Evolutionary conservation across 1,139 yeast genomes (phyloP).

Genomic region (Magnusiomyces paraingens): DNA sequence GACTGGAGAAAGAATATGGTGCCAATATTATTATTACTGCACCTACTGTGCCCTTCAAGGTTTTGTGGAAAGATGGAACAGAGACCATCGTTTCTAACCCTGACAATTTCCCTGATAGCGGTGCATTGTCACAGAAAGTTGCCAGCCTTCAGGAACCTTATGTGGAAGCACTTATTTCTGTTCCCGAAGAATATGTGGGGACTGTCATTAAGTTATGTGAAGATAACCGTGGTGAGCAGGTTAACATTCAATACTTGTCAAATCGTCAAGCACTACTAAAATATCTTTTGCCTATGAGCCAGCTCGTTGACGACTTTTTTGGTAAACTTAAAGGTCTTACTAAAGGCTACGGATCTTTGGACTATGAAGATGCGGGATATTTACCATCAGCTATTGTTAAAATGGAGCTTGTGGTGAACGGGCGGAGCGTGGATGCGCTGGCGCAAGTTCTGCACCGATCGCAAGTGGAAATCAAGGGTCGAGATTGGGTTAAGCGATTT

Average conservation of each 20-base stretch:
- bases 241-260: slow-evolving; percentile 67
- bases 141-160: slow-evolving; percentile 72
- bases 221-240: slow-evolving; percentile 73
- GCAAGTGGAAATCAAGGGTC: slow-evolving; percentile 65
- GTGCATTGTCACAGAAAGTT: slow-evolving; percentile 38
- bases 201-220: slow-evolving; percentile 81
- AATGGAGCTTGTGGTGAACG: slow-evolving; percentile 83
- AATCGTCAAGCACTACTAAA: slow-evolving; percentile 78
- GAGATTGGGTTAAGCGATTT: slow-evolving; percentile 76
- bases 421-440: slow-evolving; percentile 84
- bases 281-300: slow-evolving; percentile 79
- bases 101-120: slow-evolving; percentile 74
- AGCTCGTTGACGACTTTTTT: slow-evolving; percentile 88
- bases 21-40: slow-evolving; percentile 88
- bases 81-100: slow-evolving; percentile 76
- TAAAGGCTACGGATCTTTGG: slow-evolving; percentile 88
- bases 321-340: slow-evolving; percentile 88
- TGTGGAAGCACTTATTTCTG: slow-evolving; percentile 85
- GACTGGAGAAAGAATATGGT: slow-evolving; percentile 90
- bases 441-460: slow-evolving; percentile 84
- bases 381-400: slow-evolving; percentile 73
- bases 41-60: slow-evolving; percentile 90
- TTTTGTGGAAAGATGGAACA: slow-evolving; percentile 55
- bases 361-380: slow-evolving; percentile 92
- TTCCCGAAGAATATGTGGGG: slow-evolving; percentile 87